Evolutionary conservation across 768 basidiomycete genomes (phyloP), one percentile per base, ranked within the genome.

Genomic region (Calvatia gigantea): DNA sequence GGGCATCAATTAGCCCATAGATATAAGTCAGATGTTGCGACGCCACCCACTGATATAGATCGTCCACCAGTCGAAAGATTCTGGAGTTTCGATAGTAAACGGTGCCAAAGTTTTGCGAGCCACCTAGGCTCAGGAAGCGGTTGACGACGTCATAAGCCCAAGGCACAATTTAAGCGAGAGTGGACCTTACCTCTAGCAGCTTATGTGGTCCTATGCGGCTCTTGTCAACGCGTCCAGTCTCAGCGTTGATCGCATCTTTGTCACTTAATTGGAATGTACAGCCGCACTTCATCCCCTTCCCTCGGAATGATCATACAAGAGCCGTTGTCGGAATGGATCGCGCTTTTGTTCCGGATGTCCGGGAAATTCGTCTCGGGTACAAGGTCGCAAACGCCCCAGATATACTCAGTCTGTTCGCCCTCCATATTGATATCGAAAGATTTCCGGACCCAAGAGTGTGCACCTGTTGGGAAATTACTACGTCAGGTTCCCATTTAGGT

Each of bases 361-460:
- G 90, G 90, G 57, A 91, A 89, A 63, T 90, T 73, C 1, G 88
- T 89, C n/a, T 84, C 77, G 0, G 85, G 85, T 23, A 81, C 62
- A 47, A 82, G 73, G 67, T 91, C 91, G 17, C 91, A 69, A 2
- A 93, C 91, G 2, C 91, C 91, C 91, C 91, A 94, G 17, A 92
- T 76, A 55, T 80, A 86, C 51, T 91, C 85, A 70, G 74, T 77
- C 58, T 89, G 85, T 65, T 91, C 88, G 5, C 91, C 91, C 57
- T 90, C 82, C 87, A 92, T 87, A 3, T 70, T 64, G 48, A 92
- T 85, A 7, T 75, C 74, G 7, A 89, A 71, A 0, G 69, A 54
- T 57, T 88, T 89, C 23, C 91, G 80, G 21, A 92, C 87, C 88
- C 89, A 91, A 9, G 88, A 91, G 69, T 91, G 89, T 0, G 89